Base-by-base conservation (phyloP, 495 filamentous ascomycete genomes). In the Penicillium cosmopolitanum region DNA sequence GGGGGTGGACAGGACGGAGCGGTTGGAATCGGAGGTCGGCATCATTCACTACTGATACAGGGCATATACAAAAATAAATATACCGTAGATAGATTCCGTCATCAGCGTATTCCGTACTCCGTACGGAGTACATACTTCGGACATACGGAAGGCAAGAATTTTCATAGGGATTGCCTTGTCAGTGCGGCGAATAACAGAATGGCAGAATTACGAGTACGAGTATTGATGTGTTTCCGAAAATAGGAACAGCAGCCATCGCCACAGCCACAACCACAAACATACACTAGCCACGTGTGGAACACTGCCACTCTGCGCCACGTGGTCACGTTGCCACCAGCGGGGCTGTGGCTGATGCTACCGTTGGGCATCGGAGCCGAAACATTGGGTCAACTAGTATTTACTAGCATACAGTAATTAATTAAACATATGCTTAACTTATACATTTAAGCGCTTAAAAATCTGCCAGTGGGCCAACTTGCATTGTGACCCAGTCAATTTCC, bases 291-390 rank as follows among this genome's bases (percentile, higher is more conserved):
- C 28, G 28, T 59, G 51, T 56, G 31, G 28, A 57, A 12, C 44
- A 46, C n/a, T 48, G 57, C 62, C 62, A 53, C 62, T 47, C 35
- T 21, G 36, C 58, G 58, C 63, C 63, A 61, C 63, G 58, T 31
- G 28, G 28, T 62, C 58, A 58, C 63, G 28, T 65, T 51, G 62
- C 62, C 58, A 61, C 58, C 38, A 25, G 42, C 42, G 42, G 42
- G 42, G 42, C n/a, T 31, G 55, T 55, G 56, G 47, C 56, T 55
- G 25, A 28, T 55, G 56, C 28, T 31, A 31, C 52, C 23, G 31
- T 19, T 21, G 33, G 46, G 46, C 23, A 46, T 46, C 43, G 28
- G 28, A 31, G 8, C 28, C 28, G 5, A 31, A 31, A 31, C 5
- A 31, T 9, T 31, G 28, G 28, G 7, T 40, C 36, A 40, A 40